Evolutionary conservation across 108 stramenopile species (phyloP).

Genomic region (Epithemia pelagica): DNA sequence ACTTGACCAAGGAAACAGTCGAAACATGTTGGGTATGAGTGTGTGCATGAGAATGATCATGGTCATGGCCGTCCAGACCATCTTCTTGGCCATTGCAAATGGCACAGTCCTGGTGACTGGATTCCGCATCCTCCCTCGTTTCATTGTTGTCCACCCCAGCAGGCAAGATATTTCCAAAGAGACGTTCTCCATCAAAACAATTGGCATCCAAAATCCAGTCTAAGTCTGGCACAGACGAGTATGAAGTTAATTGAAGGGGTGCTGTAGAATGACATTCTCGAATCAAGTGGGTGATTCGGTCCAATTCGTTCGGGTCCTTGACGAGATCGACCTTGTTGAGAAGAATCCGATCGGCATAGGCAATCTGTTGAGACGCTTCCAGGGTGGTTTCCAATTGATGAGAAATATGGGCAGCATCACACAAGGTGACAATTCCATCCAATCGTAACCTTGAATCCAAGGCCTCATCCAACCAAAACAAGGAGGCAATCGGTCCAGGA

Average conservation of each 20-base stretch:
- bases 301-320: background rate
- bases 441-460: constrained; percentile 62
- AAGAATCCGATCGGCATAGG: constrained; percentile 80
- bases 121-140: background rate
- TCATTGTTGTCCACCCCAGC: constrained; percentile 13
- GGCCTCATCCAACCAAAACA: constrained; percentile 87
- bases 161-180: constrained; percentile 18
- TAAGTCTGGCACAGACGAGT: constrained; percentile 73
- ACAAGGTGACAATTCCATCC: constrained; percentile 76
- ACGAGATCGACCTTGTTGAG: constrained; percentile 83
- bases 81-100: constrained; percentile 5
- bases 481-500: constrained; percentile 80
- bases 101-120: background rate
- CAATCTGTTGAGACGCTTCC: constrained; percentile 87
- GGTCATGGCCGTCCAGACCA: constrained; percentile 21
- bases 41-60: constrained; percentile 9
- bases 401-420: constrained; percentile 60
- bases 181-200: constrained; percentile 63
- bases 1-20: constrained; percentile 42
- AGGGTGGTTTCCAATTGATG: constrained; percentile 55
- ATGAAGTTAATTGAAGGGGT: constrained; percentile 55
- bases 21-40: constrained; percentile 57
- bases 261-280: constrained; percentile 84
- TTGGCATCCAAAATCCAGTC: constrained; percentile 82
- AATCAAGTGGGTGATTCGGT: constrained; percentile 19